Conservation (phyloP, 768 basidiomycete genomes). For the Phlebiopsis flavidoalba region DNA sequence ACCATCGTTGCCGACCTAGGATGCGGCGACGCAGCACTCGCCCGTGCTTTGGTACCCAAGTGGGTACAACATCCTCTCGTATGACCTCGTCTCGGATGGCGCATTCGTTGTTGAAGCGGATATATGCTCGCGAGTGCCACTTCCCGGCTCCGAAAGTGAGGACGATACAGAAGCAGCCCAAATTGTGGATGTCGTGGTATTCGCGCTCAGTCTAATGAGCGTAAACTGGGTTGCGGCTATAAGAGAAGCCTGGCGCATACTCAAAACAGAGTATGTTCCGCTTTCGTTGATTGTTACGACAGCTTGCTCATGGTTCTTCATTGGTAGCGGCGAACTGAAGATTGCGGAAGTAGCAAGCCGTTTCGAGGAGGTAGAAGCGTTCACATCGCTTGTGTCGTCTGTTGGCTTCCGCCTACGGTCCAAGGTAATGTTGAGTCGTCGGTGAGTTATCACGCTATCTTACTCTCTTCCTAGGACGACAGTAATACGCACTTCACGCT, state of each 20-base stretch:
- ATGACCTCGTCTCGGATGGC: conserved; percentile 72
- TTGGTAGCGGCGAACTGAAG: conserved; percentile 67
- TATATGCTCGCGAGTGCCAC: conserved; percentile 70
- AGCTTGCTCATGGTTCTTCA: neutral
- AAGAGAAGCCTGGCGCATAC: conserved; percentile 83
- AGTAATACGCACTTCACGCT: conserved; percentile 81
- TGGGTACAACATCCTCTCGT: conserved; percentile 70
- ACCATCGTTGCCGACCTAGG: conserved; percentile 90
- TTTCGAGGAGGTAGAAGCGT: conserved; percentile 63
- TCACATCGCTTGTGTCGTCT: conserved; percentile 53
- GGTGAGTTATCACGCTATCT: neutral
- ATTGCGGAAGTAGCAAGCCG: conserved; percentile 90
- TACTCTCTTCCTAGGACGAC: conserved; percentile 51
- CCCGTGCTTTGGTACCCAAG: conserved; percentile 63
- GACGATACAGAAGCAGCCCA: conserved; percentile 55
- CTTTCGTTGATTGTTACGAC: neutral
- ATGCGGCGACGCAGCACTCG: conserved; percentile 90
- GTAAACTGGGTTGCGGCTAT: conserved; percentile 93
- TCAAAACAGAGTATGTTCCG: conserved; percentile 67
- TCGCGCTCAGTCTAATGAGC: conserved; percentile 94
- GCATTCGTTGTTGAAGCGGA: conserved; percentile 87
- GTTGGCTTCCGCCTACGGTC: conserved; percentile 70
- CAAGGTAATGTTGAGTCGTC: conserved; percentile 44
- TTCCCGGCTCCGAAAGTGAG: conserved; percentile 70
- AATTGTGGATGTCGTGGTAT: conserved; percentile 87